These are phyloP conservation scores for Lichtheimia corymbifera DNA, from an alignment of 371 early-diverging fungal species.

Conservation along the genomic window DNA sequence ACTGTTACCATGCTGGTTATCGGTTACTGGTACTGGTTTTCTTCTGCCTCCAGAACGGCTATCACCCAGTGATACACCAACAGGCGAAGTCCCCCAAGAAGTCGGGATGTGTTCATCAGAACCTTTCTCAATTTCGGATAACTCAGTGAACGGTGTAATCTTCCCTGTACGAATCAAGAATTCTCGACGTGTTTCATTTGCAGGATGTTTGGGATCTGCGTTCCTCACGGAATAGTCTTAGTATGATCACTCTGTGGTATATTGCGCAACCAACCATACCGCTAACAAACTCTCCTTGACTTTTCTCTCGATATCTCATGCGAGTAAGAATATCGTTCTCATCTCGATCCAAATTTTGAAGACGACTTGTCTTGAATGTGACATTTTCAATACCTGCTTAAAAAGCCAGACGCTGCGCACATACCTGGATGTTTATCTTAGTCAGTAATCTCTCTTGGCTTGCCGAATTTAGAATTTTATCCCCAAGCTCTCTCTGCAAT, in stretches of 20 bases:
- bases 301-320: slow-evolving; percentile 31
- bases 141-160: slow-evolving; percentile 72
- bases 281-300: background rate
- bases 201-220: background rate
- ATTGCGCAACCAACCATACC: background rate
- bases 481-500: slow-evolving; percentile 44
- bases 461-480: background rate
- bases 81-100: no score
- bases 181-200: slow-evolving; percentile 62
- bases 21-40: no score
- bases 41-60: no score
- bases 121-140: slow-evolving; percentile 22
- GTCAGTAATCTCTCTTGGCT: slow-evolving; percentile 24
- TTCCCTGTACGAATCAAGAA: slow-evolving; percentile 74
- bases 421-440: slow-evolving; percentile 37
- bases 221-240: no score
- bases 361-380: slow-evolving; percentile 26
- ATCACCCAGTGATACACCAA: no score
- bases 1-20: no score
- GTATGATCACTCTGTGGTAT: background rate
- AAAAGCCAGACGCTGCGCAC: background rate
- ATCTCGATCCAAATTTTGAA: slow-evolving; percentile 41
- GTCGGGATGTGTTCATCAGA: no score
- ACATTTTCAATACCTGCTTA: background rate
- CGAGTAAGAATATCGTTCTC: slow-evolving; percentile 51